phyloP scores from a whole-genome alignment of 495 filamentous ascomycete genomes.

The Talaromyces wortmannii region DNA sequence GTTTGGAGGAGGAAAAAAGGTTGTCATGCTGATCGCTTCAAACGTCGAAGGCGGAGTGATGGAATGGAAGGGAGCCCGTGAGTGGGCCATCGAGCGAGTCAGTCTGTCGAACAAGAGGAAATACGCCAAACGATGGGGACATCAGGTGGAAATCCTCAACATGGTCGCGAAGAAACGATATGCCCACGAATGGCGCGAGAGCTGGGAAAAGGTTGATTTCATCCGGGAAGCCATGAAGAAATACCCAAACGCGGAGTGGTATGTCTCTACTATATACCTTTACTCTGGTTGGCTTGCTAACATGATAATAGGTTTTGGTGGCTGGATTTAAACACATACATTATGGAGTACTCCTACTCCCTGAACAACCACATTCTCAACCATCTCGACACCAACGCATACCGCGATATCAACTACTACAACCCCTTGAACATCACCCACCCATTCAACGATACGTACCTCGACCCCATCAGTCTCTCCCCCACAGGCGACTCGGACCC shows the following conservation, averaged over 20 bases:
- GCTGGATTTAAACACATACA: conserved; percentile 94
- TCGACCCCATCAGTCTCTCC: conserved; percentile 67
- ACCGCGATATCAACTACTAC: conserved; percentile 94
- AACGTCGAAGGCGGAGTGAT: conserved; percentile 96
- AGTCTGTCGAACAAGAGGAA: conserved; percentile 90
- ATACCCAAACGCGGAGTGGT: conserved; percentile 96
- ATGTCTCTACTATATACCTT: conserved; percentile 16
- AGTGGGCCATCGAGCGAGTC: conserved; percentile 97
- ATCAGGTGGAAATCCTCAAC: conserved; percentile 92
- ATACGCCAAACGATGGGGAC: conserved; percentile 85
- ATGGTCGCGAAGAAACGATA: conserved; percentile 98
- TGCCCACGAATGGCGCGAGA: conserved; percentile 97
- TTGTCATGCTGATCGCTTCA: conserved; percentile 87
- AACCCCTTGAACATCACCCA: conserved; percentile 94
- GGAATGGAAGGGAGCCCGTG: conserved; percentile 96
- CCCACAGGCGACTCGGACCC: conserved; percentile 65
- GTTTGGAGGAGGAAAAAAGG: conserved; percentile 80
- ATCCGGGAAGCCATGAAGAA: conserved; percentile 87
- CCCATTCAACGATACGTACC: conserved; percentile 61
- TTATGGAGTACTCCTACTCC: conserved; percentile 94
- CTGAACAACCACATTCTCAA: conserved; percentile 88
- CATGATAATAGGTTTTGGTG: conserved; percentile 81
- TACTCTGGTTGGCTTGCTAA: conserved; percentile 1
- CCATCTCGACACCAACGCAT: conserved; percentile 63
- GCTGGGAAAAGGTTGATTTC: conserved; percentile 98